These are phyloP conservation scores for Glarea lozoyensis DNA, from an alignment of 495 filamentous ascomycete species.

Conservation along the genomic window DNA sequence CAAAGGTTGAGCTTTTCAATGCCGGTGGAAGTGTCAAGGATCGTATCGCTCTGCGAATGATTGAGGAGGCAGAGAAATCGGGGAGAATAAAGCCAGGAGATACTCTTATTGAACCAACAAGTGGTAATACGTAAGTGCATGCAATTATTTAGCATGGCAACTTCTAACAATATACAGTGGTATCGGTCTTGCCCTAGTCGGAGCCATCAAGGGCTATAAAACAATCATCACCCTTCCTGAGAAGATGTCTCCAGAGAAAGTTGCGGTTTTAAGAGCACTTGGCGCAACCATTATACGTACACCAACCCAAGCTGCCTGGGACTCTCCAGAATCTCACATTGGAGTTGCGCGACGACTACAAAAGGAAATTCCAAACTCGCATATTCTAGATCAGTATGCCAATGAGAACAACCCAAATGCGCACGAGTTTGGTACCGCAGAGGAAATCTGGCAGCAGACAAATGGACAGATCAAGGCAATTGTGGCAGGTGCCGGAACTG, in stretches of 20 bases:
- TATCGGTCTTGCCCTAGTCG: conserved; percentile 90
- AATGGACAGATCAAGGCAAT: conserved; percentile 76
- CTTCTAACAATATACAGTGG: conserved; percentile 42
- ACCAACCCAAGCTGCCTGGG: conserved; percentile 89
- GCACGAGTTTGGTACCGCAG: conserved; percentile 89
- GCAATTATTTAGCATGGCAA: background rate
- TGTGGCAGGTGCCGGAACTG: conserved; percentile 89
- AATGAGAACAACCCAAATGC: conserved; percentile 89
- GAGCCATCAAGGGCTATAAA: conserved; percentile 92
- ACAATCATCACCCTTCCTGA: conserved; percentile 98
- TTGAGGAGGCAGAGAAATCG: conserved; percentile 84
- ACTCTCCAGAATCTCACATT: conserved; percentile 93
- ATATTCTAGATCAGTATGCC: conserved; percentile 94
- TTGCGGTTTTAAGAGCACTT: conserved; percentile 82
- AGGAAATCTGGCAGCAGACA: conserved; percentile 93
- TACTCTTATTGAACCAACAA: conserved; percentile 94
- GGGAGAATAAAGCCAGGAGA: conserved; percentile 96
- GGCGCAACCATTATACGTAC: conserved; percentile 97
- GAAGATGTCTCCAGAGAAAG: conserved; percentile 99
- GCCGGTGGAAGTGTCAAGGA: conserved; percentile 98
- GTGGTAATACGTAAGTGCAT: conserved; percentile 75
- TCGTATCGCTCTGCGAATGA: conserved; percentile 93
- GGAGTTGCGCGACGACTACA: conserved; percentile 83
- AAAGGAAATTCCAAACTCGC: conserved; percentile 93
- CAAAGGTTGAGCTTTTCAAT: conserved; percentile 95